These are phyloP conservation scores for Penicillium sclerotiorum DNA, from an alignment of 2,329 filamentous ascomycete genomes.

Conservation along the genomic window DNA sequence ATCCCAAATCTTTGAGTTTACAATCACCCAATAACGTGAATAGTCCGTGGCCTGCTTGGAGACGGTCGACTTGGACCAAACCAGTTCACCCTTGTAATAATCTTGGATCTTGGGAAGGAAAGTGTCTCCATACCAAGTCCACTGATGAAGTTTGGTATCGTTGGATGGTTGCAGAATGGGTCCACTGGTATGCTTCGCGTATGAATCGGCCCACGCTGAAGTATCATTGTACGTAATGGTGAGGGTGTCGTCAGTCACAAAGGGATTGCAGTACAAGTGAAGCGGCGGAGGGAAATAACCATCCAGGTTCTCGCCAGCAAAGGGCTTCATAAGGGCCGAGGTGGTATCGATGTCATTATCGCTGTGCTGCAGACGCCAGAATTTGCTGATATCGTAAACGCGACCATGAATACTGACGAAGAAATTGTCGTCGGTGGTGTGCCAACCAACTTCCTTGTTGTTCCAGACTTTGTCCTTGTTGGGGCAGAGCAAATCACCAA, in stretches of 20 bases:
- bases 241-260: constrained; percentile 64
- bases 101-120: constrained; percentile 81
- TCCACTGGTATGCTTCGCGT: constrained; percentile 73
- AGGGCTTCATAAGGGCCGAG: constrained; percentile 68
- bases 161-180: constrained; percentile 56
- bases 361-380: constrained; percentile 83
- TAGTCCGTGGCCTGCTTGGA: constrained; percentile 66
- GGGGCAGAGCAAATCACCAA: constrained; percentile 84
- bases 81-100: constrained; percentile 84
- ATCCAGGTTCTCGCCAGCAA: constrained; percentile 78
- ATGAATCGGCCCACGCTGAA: constrained; percentile 58
- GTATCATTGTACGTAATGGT: constrained; percentile 61
- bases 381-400: constrained; percentile 90
- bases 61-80: constrained; percentile 66
- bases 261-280: constrained; percentile 69
- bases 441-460: constrained; percentile 66
- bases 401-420: constrained; percentile 85
- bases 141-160: constrained; percentile 60
- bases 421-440: constrained; percentile 74
- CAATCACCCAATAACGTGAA: constrained; percentile 76
- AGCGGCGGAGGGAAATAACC: constrained; percentile 85
- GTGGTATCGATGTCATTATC: constrained; percentile 66
- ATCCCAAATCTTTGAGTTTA: constrained; percentile 79
- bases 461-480: constrained; percentile 91
- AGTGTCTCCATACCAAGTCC: constrained; percentile 73